phyloP scores from a whole-genome alignment of 192 early-diverging fungal genomes.

The Pecoramyces ruminantium region DNA sequence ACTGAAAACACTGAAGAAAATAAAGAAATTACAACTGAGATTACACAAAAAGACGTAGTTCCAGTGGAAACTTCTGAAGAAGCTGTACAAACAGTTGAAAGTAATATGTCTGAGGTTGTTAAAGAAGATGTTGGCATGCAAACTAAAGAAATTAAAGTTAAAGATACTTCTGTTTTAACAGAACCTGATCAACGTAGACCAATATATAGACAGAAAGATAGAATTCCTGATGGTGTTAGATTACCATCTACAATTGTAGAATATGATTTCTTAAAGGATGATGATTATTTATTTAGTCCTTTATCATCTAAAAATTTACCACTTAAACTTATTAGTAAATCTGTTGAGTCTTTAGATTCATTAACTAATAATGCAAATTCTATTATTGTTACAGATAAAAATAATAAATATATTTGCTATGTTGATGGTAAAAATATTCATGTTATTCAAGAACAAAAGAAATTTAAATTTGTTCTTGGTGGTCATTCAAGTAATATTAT shows the following conservation, averaged over 20 bases:
- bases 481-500: not conserved
- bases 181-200: not conserved
- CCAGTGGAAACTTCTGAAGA: not conserved
- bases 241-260: not conserved
- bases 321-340: not conserved
- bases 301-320: not conserved
- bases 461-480: not conserved
- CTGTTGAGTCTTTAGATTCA: not conserved
- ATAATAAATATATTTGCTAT: not conserved
- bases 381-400: not conserved
- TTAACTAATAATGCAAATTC: not conserved
- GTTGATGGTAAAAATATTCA: not conserved
- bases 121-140: not conserved
- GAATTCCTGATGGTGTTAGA: not conserved
- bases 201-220: not conserved
- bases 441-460: not conserved
- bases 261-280: not conserved
- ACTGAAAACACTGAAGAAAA: not conserved
- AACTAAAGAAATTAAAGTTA: not conserved
- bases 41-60: not conserved
- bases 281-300: not conserved
- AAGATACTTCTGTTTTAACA: not conserved
- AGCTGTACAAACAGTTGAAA: not conserved
- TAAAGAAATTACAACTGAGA: not conserved
- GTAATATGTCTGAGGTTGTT: not conserved